Evolutionary conservation across 2,329 filamentous ascomycete species (phyloP).

Genomic region (Chaetothyriales sp.): DNA sequence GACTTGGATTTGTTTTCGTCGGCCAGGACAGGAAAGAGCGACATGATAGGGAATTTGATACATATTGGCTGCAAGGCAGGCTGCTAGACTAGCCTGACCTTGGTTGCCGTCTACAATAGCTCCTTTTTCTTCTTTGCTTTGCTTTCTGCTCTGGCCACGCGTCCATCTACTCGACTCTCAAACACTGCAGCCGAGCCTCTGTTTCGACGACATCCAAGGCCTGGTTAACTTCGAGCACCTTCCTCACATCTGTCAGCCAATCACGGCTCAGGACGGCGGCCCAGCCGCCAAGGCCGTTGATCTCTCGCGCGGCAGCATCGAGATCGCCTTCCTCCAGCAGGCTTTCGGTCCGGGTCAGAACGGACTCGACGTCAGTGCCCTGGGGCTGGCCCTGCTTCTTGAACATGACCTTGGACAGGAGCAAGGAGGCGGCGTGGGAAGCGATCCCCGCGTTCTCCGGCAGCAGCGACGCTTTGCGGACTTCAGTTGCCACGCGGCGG

Average conservation of each 20-base stretch:
- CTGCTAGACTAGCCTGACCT: too few relatives aligned
- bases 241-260: conserved; percentile 81
- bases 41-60: too few relatives aligned
- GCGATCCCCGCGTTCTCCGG: conserved; percentile 91
- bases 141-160: background rate
- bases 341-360: conserved; percentile 77
- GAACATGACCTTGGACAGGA: conserved; percentile 90
- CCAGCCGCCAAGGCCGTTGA: conserved; percentile 88
- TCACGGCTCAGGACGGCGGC: conserved; percentile 88
- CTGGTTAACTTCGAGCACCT: conserved; percentile 88
- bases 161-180: conserved; percentile 55
- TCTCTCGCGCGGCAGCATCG: conserved; percentile 81
- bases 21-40: too few relatives aligned
- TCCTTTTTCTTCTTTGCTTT: background rate
- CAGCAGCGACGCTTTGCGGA: conserved; percentile 83
- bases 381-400: conserved; percentile 77
- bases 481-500: conserved; percentile 79
- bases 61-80: too few relatives aligned
- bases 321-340: conserved; percentile 85
- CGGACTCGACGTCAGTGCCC: conserved; percentile 84
- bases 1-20: too few relatives aligned
- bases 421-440: conserved; percentile 77
- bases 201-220: conserved; percentile 90
- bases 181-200: conserved; percentile 75
- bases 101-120: background rate